Percentiles rank a stretch among this genome's conserved stretches.
phyloP scores from a whole-genome alignment of 257 asterid genomes.

The Lycium barbarum region DNA sequence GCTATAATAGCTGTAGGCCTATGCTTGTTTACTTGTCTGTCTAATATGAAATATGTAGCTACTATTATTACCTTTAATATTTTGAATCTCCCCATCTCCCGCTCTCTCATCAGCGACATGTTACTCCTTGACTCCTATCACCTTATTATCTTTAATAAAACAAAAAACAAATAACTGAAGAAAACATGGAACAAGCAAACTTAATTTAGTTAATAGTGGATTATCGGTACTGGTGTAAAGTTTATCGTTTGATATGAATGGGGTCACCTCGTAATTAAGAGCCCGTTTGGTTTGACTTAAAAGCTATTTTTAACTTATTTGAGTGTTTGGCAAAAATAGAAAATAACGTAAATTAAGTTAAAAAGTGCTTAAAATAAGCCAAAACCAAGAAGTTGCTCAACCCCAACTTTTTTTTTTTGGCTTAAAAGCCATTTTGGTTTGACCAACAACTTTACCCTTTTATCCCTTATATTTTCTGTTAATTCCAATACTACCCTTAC shows the following conservation, averaged over 20 bases:
- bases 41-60: not conserved
- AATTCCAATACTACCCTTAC: too few relatives aligned
- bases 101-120: not conserved
- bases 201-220: not conserved
- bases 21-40: conserved; percentile 10
- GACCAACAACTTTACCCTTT: too few relatives aligned
- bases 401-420: too few relatives aligned
- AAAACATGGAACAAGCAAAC: not conserved
- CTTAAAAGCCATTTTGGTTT: too few relatives aligned
- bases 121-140: not conserved
- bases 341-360: too few relatives aligned
- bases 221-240: not conserved
- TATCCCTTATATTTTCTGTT: too few relatives aligned
- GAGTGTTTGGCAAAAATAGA: too few relatives aligned
- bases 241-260: not conserved
- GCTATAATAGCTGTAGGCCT: not conserved
- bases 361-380: too few relatives aligned
- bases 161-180: not conserved
- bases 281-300: too few relatives aligned
- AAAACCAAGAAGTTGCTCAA: too few relatives aligned
- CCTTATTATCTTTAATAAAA: not conserved
- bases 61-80: not conserved
- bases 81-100: not conserved
- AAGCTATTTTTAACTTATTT: too few relatives aligned
- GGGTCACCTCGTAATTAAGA: not conserved